phyloP scores from a whole-genome alignment of 768 basidiomycete genomes.

The Rhodosporidiobolus odoratus region DNA sequence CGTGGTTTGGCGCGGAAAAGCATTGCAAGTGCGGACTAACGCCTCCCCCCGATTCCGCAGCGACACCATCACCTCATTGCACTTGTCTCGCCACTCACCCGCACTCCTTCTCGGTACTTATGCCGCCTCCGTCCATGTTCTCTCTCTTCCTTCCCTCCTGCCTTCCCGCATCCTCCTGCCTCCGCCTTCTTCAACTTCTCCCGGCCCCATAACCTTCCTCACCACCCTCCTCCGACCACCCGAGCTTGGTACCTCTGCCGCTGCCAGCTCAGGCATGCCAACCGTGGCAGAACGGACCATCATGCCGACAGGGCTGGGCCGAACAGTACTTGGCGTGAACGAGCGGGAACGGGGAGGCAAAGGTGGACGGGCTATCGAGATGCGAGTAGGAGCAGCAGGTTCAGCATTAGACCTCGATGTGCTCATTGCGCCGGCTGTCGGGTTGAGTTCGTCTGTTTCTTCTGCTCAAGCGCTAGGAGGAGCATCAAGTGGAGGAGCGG shows the following conservation, averaged over 20 bases:
- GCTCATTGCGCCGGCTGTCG: not conserved
- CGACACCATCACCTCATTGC: constrained; percentile 64
- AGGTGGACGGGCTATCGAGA: constrained; percentile 39
- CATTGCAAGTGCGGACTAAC: constrained; percentile 2
- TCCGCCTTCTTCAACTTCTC: constrained; percentile 54
- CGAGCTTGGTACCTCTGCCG: constrained; percentile 54
- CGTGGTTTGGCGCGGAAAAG: no score
- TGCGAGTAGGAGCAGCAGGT: constrained; percentile 31
- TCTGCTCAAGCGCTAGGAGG: not conserved
- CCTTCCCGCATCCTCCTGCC: constrained; percentile 65
- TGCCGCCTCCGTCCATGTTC: constrained; percentile 64
- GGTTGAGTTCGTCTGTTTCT: not conserved
- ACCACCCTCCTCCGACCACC: constrained; percentile 75
- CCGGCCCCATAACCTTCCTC: constrained; percentile 63
- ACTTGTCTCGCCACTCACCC: constrained; percentile 71
- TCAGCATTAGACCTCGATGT: constrained; percentile 26
- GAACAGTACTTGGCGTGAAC: constrained; percentile 41
- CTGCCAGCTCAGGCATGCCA: not conserved
- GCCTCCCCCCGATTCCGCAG: constrained; percentile 49
- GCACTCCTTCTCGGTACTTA: constrained; percentile 76
- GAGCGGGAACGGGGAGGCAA: constrained; percentile 46
- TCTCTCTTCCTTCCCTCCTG: constrained; percentile 87
- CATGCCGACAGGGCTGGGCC: constrained; percentile 37
- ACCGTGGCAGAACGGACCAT: constrained; percentile 43
- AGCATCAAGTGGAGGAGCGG: not conserved